Percentiles rank a stretch among this genome's conserved stretches.
Conservation (phyloP, 495 filamentous ascomycete genomes). For the Massariosphaeria phaeospora region DNA sequence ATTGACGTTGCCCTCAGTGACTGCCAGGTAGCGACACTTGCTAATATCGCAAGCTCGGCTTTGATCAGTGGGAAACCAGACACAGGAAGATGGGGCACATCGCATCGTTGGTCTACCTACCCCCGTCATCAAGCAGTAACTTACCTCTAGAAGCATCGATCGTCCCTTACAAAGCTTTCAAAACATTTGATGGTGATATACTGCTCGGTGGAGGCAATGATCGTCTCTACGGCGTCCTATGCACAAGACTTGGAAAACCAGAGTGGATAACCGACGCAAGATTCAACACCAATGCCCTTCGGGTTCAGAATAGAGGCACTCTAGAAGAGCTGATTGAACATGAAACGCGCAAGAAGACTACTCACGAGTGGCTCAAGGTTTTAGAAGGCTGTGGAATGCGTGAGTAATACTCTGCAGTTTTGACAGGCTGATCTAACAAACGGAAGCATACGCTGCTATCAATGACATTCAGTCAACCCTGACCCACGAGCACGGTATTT, state of each 20-base stretch:
- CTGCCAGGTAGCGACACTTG: constrained; percentile 86
- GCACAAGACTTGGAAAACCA: constrained; percentile 67
- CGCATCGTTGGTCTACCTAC: constrained; percentile 65
- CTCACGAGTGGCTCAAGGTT: constrained; percentile 76
- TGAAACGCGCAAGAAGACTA: constrained; percentile 71
- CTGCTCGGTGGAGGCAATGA: constrained; percentile 94
- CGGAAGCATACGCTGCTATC: constrained; percentile 72
- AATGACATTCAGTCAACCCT: constrained; percentile 85
- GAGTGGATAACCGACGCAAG: constrained; percentile 73
- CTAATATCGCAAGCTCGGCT: constrained; percentile 88
- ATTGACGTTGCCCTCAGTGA: constrained; percentile 89
- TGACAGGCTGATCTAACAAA: not conserved
- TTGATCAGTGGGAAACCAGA: constrained; percentile 86
- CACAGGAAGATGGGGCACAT: constrained; percentile 87
- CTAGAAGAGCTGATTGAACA: constrained; percentile 74
- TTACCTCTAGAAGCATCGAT: constrained; percentile 65
- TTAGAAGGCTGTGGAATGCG: constrained; percentile 86
- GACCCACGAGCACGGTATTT: constrained; percentile 69
- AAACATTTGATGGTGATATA: constrained; percentile 87
- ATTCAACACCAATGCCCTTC: constrained; percentile 72
- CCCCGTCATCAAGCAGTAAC: not conserved
- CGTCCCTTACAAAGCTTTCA: constrained; percentile 89
- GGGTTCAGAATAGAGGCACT: constrained; percentile 70
- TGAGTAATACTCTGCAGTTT: not conserved
- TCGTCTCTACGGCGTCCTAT: constrained; percentile 79